phyloP scores from a whole-genome alignment of 73 alveolate species.

The Blepharisma japonicum region DNA sequence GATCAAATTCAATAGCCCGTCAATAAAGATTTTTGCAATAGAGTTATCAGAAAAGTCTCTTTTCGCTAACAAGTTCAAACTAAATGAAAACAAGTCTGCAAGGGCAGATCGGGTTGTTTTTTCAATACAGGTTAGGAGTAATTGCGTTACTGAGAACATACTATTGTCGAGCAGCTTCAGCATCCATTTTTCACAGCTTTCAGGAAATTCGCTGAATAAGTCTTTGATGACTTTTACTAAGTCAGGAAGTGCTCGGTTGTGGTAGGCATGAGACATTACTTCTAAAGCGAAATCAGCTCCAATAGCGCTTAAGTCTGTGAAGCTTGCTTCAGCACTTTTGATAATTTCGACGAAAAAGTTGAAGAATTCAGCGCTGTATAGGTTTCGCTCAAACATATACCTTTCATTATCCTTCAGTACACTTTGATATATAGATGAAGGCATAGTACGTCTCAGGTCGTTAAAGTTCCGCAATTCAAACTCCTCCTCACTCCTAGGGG shows the following conservation, averaged over 20 bases:
- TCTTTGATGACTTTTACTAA: background rate
- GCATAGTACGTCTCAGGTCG: slow-evolving; percentile 31
- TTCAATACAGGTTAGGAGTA: slow-evolving; percentile 4
- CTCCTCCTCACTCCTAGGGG: slow-evolving; percentile 16
- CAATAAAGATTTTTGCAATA: background rate
- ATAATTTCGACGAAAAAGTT: background rate
- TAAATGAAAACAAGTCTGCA: slow-evolving; percentile 16
- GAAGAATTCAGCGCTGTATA: slow-evolving; percentile 28
- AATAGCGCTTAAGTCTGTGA: background rate
- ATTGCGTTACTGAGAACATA: background rate
- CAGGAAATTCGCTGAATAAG: slow-evolving; percentile 1
- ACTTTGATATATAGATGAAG: slow-evolving; percentile 40
- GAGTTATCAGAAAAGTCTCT: slow-evolving; percentile 18
- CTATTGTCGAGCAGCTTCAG: background rate
- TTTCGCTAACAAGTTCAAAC: background rate
- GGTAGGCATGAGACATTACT: background rate
- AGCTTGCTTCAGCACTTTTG: background rate
- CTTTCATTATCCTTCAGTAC: slow-evolving; percentile 19
- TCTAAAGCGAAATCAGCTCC: background rate
- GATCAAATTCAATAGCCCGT: background rate
- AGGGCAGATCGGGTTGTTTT: slow-evolving; percentile 6
- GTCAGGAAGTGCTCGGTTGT: slow-evolving; percentile 18
- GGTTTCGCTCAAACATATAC: background rate
- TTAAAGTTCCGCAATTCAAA: background rate
- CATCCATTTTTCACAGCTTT: background rate